A percentile compares a stretch with the other conserved stretches of the same genome.
Evolutionary conservation across 192 early-diverging fungal genomes (phyloP).

Genomic region (Obelidium mucronatum): DNA sequence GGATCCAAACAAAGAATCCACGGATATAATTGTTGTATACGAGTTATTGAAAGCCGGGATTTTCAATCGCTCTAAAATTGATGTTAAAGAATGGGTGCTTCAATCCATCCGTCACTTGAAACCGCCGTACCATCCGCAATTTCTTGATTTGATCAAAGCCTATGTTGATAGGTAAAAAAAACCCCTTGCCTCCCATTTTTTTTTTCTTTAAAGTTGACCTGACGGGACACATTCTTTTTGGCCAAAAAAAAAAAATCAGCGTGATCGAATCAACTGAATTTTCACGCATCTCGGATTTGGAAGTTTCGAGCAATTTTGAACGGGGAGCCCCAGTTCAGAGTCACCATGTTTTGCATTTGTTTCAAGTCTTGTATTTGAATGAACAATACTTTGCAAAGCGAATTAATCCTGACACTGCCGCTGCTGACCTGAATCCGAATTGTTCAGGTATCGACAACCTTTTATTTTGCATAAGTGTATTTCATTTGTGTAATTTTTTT

Average conservation of each 20-base stretch:
- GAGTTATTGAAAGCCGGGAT: slow-evolving; percentile 34
- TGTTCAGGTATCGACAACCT: slow-evolving; percentile 18
- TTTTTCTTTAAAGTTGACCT: not conserved
- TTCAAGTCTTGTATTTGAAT: slow-evolving; percentile 24
- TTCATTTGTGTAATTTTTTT: too few species aligned
- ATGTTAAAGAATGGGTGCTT: slow-evolving; percentile 35
- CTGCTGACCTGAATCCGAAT: not conserved
- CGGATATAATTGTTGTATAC: slow-evolving; percentile 26
- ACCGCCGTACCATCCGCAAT: slow-evolving; percentile 12
- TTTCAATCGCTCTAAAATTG: slow-evolving; percentile 10
- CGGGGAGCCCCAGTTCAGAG: not conserved
- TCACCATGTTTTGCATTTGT: slow-evolving; percentile 18
- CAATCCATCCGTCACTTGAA: not conserved
- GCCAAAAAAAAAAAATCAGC: too few species aligned
- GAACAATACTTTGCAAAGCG: slow-evolving; percentile 15
- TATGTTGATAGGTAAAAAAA: slow-evolving; percentile 34
- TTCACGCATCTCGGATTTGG: slow-evolving; percentile 22
- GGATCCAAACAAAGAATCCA: not conserved
- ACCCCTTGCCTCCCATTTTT: not conserved
- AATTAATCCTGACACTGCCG: not conserved
- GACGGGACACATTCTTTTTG: too few species aligned
- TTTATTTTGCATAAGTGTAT: not conserved
- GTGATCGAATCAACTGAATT: not conserved
- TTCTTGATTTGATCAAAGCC: slow-evolving; percentile 20
- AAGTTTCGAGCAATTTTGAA: slow-evolving; percentile 6